Base-by-base conservation (phyloP, 257 asterid species). In the Solanum pinnatisectum region DNA sequence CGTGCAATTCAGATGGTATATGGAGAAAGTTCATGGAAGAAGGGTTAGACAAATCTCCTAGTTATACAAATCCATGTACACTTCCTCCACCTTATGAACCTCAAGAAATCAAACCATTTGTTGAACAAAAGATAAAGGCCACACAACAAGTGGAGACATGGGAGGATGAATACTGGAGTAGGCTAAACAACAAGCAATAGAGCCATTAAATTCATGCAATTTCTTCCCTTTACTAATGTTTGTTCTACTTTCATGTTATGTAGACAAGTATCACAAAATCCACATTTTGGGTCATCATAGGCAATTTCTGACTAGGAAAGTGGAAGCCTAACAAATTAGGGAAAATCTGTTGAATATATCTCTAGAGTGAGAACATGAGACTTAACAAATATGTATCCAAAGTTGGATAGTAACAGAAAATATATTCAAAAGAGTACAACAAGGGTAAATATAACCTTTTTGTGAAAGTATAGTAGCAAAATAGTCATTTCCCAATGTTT, bases 11-110 rank as follows among this genome's bases (percentile, higher is more conserved):
- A 3, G 89, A 89, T 5, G 95, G 94, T 85, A 84, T 65, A 10
- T 90, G 92, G 92, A 93, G 94, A 86, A 90, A 92, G 71, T 95
- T 93, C 92, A 93, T 95, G 98, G 95, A 92, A 86, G 95, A 93
- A 76, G 95, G 98, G 3, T 3, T 95, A 78, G 99, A 94, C 91
- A 94, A 84, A 88, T 87, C 90, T 49, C 98, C 99, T 0, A 91
- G 93, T 25, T 73, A 89, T 39, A 86, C 93, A 52, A 84, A 35
- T 44, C 99, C 98, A 20, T 96, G 98, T 91, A 68, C 87, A 1
- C 81, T 96, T 92, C 97, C 98, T 60, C 98, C 96, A 32, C 96
- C 97, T 8, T 94, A 93, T 52, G 90, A 92, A 70, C 91, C 94
- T 86, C 89, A 84, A 70, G 88, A 89, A 20, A 81, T 95, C 59